Percentiles rank a stretch among this genome's conserved stretches.
These are phyloP conservation scores for Anthracocystis walkeri DNA, from an alignment of 1,284 basidiomycete species.

Conservation along the genomic window DNA sequence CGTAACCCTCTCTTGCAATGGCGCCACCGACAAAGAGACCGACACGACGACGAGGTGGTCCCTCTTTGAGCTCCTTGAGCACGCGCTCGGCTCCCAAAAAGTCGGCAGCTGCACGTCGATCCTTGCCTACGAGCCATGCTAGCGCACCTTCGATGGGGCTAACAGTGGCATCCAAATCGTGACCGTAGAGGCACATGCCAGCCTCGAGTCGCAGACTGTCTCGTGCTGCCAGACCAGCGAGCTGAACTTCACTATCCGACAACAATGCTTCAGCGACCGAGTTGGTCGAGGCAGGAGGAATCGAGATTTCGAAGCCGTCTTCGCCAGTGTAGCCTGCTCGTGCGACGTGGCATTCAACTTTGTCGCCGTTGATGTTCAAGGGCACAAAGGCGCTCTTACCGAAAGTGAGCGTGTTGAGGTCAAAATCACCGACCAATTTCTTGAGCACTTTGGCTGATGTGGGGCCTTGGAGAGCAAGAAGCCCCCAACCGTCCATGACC, in stretches of 20 bases:
- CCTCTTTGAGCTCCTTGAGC: constrained; percentile 80
- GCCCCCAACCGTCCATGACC: constrained; percentile 84
- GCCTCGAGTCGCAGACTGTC: constrained; percentile 94
- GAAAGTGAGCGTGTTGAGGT: constrained; percentile 73
- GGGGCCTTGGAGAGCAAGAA: constrained; percentile 93
- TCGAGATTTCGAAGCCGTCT: constrained; percentile 97
- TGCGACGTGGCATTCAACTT: constrained; percentile 80
- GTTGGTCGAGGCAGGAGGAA: constrained; percentile 81
- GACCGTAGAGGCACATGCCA: constrained; percentile 97
- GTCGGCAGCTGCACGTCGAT: constrained; percentile 76
- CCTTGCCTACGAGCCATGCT: constrained; percentile 93
- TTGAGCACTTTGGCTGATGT: constrained; percentile 83
- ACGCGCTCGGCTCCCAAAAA: constrained; percentile 90
- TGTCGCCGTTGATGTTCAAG: constrained; percentile 72
- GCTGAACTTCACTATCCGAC: constrained; percentile 77
- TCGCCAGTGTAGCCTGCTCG: constrained; percentile 99
- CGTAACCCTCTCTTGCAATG: constrained; percentile 88
- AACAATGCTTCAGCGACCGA: constrained; percentile 80
- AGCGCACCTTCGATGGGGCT: constrained; percentile 87
- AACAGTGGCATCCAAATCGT: constrained; percentile 88
- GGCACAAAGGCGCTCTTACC: constrained; percentile 62
- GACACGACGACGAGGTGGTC: constrained; percentile 80
- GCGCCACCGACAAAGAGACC: constrained; percentile 84
- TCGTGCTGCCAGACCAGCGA: constrained; percentile 90
- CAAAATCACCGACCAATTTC: constrained; percentile 71